phyloP scores from a whole-genome alignment of 1,284 basidiomycete genomes.

The Ganoderma multipileum region DNA sequence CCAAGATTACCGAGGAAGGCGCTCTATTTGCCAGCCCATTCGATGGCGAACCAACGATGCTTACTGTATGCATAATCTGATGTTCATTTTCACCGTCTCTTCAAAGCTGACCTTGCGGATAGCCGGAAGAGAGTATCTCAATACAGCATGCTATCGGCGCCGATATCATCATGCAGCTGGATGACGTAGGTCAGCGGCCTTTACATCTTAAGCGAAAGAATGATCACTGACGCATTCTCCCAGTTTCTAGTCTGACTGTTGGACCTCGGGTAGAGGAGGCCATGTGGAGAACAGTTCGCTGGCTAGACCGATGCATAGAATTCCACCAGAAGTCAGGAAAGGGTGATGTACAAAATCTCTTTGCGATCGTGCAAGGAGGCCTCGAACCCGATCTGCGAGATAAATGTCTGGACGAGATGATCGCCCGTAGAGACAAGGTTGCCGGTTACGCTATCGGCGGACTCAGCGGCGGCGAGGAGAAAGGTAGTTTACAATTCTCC shows the following conservation, averaged over 20 bases:
- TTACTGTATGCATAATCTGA: constrained; percentile 62
- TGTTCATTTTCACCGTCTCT: not conserved
- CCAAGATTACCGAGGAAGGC: constrained; percentile 84
- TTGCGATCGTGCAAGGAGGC: constrained; percentile 89
- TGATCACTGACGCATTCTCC: not conserved
- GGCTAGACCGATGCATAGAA: constrained; percentile 86
- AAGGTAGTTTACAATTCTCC: constrained; percentile 56
- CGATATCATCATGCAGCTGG: constrained; percentile 92
- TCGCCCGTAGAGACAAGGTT: constrained; percentile 70
- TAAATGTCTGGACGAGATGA: constrained; percentile 81
- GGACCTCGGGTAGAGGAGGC: constrained; percentile 84
- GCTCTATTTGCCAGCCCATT: constrained; percentile 85
- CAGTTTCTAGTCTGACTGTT: constrained; percentile 76
- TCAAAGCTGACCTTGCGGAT: constrained; percentile 1
- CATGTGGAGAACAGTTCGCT: constrained; percentile 81
- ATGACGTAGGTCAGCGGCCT: constrained; percentile 77
- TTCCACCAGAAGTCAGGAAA: constrained; percentile 73
- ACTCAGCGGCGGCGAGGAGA: constrained; percentile 86
- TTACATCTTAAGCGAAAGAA: too few relatives aligned
- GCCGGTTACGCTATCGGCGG: constrained; percentile 87
- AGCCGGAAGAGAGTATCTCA: constrained; percentile 88
- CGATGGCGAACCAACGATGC: constrained; percentile 82
- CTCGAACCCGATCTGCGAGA: constrained; percentile 73
- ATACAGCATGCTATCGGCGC: constrained; percentile 87
- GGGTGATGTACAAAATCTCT: constrained; percentile 74